These are phyloP conservation scores for Neolecta irregularis DNA, from an alignment of 1,139 yeast species.

Conservation along the genomic window DNA sequence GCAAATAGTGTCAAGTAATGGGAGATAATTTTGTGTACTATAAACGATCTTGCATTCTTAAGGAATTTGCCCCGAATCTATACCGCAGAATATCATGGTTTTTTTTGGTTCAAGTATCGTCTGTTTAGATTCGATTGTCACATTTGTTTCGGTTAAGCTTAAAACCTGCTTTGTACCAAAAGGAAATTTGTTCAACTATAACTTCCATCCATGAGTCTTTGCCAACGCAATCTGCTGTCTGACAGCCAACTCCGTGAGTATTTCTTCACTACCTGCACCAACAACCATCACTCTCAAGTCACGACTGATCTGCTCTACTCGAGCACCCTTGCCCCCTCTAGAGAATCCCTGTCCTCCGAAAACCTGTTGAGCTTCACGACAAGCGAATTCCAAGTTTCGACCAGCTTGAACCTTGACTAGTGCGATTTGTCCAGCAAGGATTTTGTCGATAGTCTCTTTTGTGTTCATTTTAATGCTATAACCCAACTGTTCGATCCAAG, in stretches of 20 bases:
- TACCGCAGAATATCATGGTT: too few relatives aligned
- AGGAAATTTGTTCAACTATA: too few relatives aligned
- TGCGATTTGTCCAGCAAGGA: constrained; percentile 33
- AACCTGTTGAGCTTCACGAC: constrained; percentile 32
- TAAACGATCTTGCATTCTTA: too few relatives aligned
- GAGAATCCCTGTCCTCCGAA: constrained; percentile 33
- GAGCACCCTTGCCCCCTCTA: constrained; percentile 31
- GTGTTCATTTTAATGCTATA: constrained; percentile 26
- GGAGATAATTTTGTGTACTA: too few relatives aligned
- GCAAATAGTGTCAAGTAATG: too few relatives aligned
- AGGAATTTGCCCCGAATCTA: too few relatives aligned
- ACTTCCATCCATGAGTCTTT: too few relatives aligned
- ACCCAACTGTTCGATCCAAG: constrained; percentile 26
- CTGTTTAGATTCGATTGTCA: too few relatives aligned
- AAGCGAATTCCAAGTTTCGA: constrained; percentile 27
- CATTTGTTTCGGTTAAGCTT: too few relatives aligned
- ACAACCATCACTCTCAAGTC: constrained; percentile 32
- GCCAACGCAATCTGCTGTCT: too few relatives aligned
- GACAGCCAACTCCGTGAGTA: constrained; percentile 31
- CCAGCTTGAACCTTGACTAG: constrained; percentile 31
- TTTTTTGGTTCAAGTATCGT: too few relatives aligned
- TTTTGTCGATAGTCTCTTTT: constrained; percentile 24
- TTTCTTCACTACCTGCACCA: constrained; percentile 34
- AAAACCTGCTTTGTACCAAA: too few relatives aligned
- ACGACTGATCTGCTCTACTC: constrained; percentile 30